Conservation (phyloP, 1,284 basidiomycete species). For the Ceratobasidium sp. region DNA sequence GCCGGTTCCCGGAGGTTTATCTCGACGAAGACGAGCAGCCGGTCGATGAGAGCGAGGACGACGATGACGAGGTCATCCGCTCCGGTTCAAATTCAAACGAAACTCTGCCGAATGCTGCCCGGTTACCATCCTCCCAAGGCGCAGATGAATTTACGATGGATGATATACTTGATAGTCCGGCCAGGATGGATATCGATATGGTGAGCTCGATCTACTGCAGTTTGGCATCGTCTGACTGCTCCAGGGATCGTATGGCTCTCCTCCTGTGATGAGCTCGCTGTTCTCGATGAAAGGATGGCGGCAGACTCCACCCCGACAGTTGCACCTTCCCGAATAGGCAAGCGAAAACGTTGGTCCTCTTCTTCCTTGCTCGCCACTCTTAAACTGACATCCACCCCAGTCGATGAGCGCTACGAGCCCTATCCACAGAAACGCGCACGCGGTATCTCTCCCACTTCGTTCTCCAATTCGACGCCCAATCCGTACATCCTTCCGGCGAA, state of each 20-base stretch:
- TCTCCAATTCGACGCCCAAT: conserved; percentile 21
- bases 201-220: conserved; percentile 9
- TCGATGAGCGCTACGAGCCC: conserved; percentile 43
- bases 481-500: conserved; percentile 19
- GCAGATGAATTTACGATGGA: conserved; percentile 38
- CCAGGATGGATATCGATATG: conserved; percentile 43
- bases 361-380: background rate
- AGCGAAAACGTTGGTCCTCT: conserved; percentile 42
- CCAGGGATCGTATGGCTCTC: conserved; percentile 34
- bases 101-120: background rate
- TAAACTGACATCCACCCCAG: conserved; percentile 2
- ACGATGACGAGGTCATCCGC: conserved; percentile 3
- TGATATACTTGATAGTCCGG: conserved; percentile 39
- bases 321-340: conserved; percentile 38
- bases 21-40: conserved; percentile 38
- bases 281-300: conserved; percentile 39
- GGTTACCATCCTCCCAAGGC: conserved; percentile 1
- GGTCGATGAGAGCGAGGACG: conserved; percentile 39
- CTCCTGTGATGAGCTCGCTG: conserved; percentile 34
- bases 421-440: conserved; percentile 42
- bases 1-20: conserved; percentile 43
- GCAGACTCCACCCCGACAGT: conserved; percentile 42
- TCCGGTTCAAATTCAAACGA: conserved; percentile 1
- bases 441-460: conserved; percentile 40
- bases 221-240: background rate